Conservation (phyloP, 1,284 basidiomycete genomes). For the Papiliotrema laurentii region DNA sequence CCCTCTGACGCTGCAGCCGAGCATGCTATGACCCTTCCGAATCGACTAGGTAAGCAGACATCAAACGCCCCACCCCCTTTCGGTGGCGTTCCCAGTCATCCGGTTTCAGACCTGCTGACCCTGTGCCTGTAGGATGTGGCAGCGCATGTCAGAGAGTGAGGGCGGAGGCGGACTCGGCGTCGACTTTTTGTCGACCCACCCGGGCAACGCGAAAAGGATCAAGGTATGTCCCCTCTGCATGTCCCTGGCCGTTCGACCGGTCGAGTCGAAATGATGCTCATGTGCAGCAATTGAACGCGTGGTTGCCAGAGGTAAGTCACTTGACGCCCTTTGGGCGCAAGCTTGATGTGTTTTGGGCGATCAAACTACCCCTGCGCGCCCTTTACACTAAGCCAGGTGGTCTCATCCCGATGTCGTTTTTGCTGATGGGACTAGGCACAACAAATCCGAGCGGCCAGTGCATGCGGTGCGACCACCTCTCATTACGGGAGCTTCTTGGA, state of each 20-base stretch:
- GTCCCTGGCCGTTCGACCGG: too few relatives aligned
- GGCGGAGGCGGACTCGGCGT: slow-evolving; percentile 29
- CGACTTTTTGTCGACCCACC: slow-evolving; percentile 61
- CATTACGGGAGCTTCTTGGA: slow-evolving; percentile 39
- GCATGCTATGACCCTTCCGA: slow-evolving; percentile 49
- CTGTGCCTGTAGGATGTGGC: slow-evolving; percentile 58
- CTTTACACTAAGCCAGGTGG: not conserved
- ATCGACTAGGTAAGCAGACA: slow-evolving; percentile 59
- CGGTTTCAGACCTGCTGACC: slow-evolving; percentile 5
- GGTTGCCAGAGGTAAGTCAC: slow-evolving; percentile 36
- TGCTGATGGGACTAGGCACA: slow-evolving; percentile 23
- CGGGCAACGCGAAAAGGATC: slow-evolving; percentile 63
- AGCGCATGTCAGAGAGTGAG: slow-evolving; percentile 58
- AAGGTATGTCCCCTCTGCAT: slow-evolving; percentile 53
- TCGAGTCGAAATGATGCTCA: too few relatives aligned
- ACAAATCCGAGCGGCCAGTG: slow-evolving; percentile 34
- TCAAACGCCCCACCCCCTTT: not conserved
- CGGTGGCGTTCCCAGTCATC: not conserved
- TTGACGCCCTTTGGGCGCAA: not conserved
- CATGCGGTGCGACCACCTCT: slow-evolving; percentile 31
- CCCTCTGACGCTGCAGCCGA: slow-evolving; percentile 12
- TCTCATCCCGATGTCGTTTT: not conserved
- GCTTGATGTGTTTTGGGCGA: not conserved
- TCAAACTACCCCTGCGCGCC: not conserved
- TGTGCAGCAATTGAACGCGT: slow-evolving; percentile 28